These are phyloP conservation scores for Melanomma pulvis-pyrius DNA, from an alignment of 495 filamentous ascomycete genomes.

Conservation along the genomic window DNA sequence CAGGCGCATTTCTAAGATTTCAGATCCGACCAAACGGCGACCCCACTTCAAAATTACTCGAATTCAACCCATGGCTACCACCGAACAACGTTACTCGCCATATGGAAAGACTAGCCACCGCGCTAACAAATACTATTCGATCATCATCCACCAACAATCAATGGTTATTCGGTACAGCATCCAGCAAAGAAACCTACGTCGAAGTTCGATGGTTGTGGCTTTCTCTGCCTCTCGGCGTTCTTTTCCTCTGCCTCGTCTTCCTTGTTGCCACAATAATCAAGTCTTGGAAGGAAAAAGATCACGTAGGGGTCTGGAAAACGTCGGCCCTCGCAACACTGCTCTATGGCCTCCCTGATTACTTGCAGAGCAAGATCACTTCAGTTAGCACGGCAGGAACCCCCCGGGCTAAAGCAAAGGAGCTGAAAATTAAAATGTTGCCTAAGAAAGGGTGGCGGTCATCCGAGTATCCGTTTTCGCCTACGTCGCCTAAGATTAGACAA, in stretches of 20 bases:
- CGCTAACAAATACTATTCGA: slow-evolving; percentile 30
- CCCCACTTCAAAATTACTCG: neutral
- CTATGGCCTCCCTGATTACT: slow-evolving; percentile 30
- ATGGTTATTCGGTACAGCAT: slow-evolving; percentile 15
- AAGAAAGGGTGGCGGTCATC: slow-evolving; percentile 26
- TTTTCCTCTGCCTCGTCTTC: slow-evolving; percentile 27
- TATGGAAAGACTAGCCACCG: slow-evolving; percentile 18
- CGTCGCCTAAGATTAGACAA: neutral
- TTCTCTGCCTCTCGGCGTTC: slow-evolving; percentile 21
- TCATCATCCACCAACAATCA: neutral
- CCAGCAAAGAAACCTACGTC: slow-evolving; percentile 17
- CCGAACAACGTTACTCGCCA: slow-evolving; percentile 22
- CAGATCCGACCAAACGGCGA: neutral
- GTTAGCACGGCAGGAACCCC: slow-evolving; percentile 15
- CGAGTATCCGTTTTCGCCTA: slow-evolving; percentile 19
- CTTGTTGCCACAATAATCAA: slow-evolving; percentile 29
- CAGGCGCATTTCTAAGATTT: slow-evolving; percentile 11
- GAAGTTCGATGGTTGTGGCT: slow-evolving; percentile 32
- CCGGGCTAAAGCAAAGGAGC: slow-evolving; percentile 27
- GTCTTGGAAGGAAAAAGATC: slow-evolving; percentile 21
- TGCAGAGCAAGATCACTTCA: slow-evolving; percentile 30
- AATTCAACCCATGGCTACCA: slow-evolving; percentile 22
- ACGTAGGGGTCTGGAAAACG: slow-evolving; percentile 36
- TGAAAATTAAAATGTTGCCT: slow-evolving; percentile 25
- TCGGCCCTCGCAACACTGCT: slow-evolving; percentile 33